Evolutionary conservation across 257 asterid species (phyloP), one percentile per base, ranked within the genome.

Genomic region (Nicotiana obtusifolia): DNA sequence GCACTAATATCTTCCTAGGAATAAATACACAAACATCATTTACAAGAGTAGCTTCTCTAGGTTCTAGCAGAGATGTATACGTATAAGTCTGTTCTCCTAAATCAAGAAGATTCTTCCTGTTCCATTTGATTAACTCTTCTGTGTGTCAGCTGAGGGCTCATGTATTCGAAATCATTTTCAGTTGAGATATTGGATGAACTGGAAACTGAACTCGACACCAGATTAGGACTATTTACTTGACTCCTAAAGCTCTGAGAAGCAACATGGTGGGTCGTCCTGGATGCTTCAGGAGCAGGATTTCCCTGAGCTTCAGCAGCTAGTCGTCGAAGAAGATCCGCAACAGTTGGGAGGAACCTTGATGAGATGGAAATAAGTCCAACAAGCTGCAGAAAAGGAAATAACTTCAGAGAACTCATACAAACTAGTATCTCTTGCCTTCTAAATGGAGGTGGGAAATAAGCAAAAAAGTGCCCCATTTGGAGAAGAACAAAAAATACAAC

Each of bases 271-370:
- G 87, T 5, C 26, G 76, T 76, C 52, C 41, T 80, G 44, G 86
- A 69, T 4, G 83, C 82, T 53, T 22, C 83, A 13, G 84, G 20
- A 78, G 85, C 24, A 8, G 75, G 57, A 20, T 10, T 57, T 44
- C 88, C 88, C 35, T 64, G 85, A 52, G 82, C 85, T 78, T 77
- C 88, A 49, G 82, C 67, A 81, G 85, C 86, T 19, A 92, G 88
- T 65, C 86, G 84, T 41, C 81, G 83, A 41, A 90, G 80, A 76
- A 92, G 82, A 76, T 86, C 87, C 88, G 82, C 82, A 59, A 89
- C 68, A 10, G 91, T 81, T 1, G 91, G 93, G 53, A 90, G 81
- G 87, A 88, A 89, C 83, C 87, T 84, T 57, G 90, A 84, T 19
- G 93, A 86, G 78, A 90, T 78, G 24, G 90, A 84, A 54, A 88